Base-by-base conservation (phyloP, 192 early-diverging fungal species). In the Radiomyces spectabilis region DNA sequence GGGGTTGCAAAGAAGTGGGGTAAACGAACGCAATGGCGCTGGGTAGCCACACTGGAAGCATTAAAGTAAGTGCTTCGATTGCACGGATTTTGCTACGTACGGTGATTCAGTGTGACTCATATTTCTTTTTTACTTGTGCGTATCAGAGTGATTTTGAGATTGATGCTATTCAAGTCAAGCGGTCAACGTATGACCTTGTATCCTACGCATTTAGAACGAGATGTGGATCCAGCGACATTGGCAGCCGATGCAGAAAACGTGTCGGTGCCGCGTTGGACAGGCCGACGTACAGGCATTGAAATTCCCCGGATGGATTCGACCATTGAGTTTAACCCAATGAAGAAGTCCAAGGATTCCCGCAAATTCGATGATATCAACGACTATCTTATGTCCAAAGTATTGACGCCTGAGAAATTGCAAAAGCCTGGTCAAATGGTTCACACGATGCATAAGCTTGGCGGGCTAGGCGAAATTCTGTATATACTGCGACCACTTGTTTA, bases 401-500 rank as follows among this genome's bases (percentile, higher is more conserved):
- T 80, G 15, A 74, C 74, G n/a, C 73, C 85, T 8, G 87, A 92
- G 45, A 58, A 73, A 8, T 53, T 90, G 10, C 61, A 74, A 13
- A 84, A 77, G 24, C 88, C 91, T 1, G 55, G 65, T 18, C 79
- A 94, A 51, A 75, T 95, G 38, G 72, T 95, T 3, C 72, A 76
- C 9, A 58, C 74, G n/a, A 27, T 78, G 22, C 37, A 43, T n/a
- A 49, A 41, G 5, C 38, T 63, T 10, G 79, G 83, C 1, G 48
- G 46, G 15, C 38, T 79, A 0, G 89, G 84, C 4, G 95, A 98
- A 72, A 76, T 81, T 24, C 53, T 91, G 55, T 93, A 84, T 69
- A 85, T 94, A 38, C 37, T 94, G 21, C 74, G 93, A 35, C 95
- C 95, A 13, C 53, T 98, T 1, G 61, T 91, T 22, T 95, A 95